phyloP scores from a whole-genome alignment of 2,329 filamentous ascomycete species.

The Epichloe sylvatica region DNA sequence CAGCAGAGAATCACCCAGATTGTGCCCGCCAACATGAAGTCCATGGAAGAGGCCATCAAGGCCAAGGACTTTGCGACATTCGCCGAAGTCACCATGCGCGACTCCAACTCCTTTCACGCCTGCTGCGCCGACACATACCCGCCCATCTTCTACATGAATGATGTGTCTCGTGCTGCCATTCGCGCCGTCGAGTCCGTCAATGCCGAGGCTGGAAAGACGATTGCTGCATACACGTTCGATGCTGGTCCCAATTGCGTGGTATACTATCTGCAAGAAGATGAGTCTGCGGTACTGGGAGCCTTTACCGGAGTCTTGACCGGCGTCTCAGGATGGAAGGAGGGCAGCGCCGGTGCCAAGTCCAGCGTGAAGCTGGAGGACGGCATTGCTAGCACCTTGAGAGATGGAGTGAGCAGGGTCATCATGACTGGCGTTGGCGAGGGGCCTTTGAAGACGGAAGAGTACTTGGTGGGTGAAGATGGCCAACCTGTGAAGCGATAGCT shows the following conservation, averaged over 20 bases:
- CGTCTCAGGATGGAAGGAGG: conserved; percentile 59
- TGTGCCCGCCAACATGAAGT: conserved; percentile 69
- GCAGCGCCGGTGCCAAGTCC: conserved; percentile 37
- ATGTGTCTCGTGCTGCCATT: conserved; percentile 76
- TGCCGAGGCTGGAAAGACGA: conserved; percentile 55
- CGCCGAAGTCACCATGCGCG: conserved; percentile 84
- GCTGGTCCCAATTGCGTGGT: conserved; percentile 94
- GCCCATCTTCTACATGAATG: conserved; percentile 98
- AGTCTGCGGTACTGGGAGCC: conserved; percentile 57
- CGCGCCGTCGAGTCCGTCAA: conserved; percentile 85
- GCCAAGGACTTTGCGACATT: conserved; percentile 74
- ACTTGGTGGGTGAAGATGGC: conserved; percentile 57
- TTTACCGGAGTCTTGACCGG: conserved; percentile 54
- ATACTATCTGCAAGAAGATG: conserved; percentile 79
- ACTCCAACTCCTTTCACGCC: conserved; percentile 94
- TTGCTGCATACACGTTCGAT: conserved; percentile 95
- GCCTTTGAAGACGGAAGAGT: conserved; percentile 64
- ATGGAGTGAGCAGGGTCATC: conserved; percentile 79
- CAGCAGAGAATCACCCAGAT: conserved; percentile 57
- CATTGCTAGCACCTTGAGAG: conserved; percentile 52
- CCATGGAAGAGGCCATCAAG: conserved; percentile 71
- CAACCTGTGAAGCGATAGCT: conserved; percentile 25
- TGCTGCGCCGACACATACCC: conserved; percentile 90
- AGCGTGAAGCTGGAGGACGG: conserved; percentile 49
- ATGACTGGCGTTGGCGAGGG: conserved; percentile 85